Evolutionary conservation across 1,284 basidiomycete genomes (phyloP).

Genomic region (Cystobasidium pallidum): DNA sequence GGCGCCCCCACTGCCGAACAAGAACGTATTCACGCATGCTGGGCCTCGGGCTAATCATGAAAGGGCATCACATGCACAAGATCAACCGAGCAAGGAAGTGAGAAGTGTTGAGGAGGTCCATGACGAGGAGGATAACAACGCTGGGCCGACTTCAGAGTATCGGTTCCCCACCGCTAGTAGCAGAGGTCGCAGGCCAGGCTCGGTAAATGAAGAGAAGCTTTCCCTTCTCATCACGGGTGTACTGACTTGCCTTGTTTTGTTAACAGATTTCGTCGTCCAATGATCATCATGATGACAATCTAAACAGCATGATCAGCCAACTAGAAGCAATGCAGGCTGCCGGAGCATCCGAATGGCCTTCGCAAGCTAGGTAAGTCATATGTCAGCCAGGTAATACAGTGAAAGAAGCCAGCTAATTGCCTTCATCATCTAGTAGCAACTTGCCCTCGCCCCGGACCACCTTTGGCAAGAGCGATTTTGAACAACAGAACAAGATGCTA

Average conservation of each 20-base stretch:
- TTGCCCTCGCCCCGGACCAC: not conserved
- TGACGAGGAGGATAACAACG: not conserved
- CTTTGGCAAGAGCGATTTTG: not conserved
- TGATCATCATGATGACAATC: slow-evolving; percentile 23
- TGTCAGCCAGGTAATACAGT: too few relatives aligned
- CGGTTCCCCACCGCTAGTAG: slow-evolving; percentile 31
- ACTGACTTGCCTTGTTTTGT: not conserved
- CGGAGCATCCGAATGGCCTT: not conserved
- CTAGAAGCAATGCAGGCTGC: slow-evolving; percentile 41
- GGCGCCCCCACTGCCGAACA: not conserved
- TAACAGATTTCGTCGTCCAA: slow-evolving; percentile 19
- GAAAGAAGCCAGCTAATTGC: too few relatives aligned
- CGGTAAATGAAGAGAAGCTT: too few relatives aligned
- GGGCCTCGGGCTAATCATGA: not conserved
- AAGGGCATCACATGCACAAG: not conserved
- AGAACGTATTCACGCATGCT: not conserved
- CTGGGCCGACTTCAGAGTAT: slow-evolving; percentile 31
- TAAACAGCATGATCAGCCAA: slow-evolving; percentile 39
- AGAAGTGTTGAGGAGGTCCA: not conserved
- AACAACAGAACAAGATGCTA: not conserved
- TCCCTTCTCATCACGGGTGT: too few relatives aligned
- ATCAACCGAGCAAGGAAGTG: not conserved
- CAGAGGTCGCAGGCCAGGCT: slow-evolving; percentile 1
- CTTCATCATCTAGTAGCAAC: too few relatives aligned
- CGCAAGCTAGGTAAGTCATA: not conserved